Evolutionary conservation across 2,329 filamentous ascomycete genomes (phyloP).

Genomic region (Lachnellula willkommii): DNA sequence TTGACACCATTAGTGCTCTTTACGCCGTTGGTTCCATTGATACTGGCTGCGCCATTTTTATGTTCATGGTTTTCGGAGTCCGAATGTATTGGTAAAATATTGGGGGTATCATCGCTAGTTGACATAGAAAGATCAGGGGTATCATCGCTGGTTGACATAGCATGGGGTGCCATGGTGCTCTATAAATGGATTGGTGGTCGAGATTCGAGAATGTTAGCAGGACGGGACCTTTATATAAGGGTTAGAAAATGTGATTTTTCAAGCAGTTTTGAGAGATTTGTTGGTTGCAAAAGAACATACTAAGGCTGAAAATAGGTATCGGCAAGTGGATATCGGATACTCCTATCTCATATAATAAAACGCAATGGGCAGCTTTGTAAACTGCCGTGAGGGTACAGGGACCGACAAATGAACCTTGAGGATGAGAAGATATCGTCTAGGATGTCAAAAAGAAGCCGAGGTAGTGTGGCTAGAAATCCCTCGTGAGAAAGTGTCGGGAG

Average conservation of each 20-base stretch:
- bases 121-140: background rate
- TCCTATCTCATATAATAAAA: too few relatives aligned
- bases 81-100: background rate
- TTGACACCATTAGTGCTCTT: background rate
- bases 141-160: background rate
- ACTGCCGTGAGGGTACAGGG: too few relatives aligned
- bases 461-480: too few relatives aligned
- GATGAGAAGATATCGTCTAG: too few relatives aligned
- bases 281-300: background rate
- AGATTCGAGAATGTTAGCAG: background rate
- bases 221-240: background rate
- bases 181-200: background rate
- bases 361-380: too few relatives aligned
- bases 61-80: background rate
- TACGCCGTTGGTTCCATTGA: background rate
- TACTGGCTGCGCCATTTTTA: background rate
- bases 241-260: background rate
- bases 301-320: background rate
- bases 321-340: too few relatives aligned
- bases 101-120: background rate
- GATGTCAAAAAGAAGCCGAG: too few relatives aligned
- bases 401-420: too few relatives aligned
- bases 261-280: background rate
- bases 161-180: background rate
- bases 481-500: background rate